Evolutionary conservation across 108 stramenopile genomes (phyloP), one percentile per base, ranked within the genome.

Genomic region (Nitzschia sp.): DNA sequence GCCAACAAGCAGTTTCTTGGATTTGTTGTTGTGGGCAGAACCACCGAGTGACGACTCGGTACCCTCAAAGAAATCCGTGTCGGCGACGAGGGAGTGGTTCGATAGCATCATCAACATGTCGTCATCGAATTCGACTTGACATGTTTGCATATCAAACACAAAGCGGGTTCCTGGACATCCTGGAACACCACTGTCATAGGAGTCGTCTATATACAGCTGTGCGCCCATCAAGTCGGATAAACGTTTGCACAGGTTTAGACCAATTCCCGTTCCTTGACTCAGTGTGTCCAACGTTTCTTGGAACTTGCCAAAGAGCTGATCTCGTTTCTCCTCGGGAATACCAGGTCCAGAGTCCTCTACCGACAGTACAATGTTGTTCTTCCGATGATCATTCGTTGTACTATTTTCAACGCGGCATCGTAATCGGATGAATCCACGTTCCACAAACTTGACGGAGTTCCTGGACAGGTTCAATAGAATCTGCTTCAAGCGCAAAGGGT

Each of bases 261-360:
- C 82, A 44, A 83, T 83, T 16, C 78, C 78, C 31, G 79, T 75
- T 31, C 79, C 79, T 65, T 80, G 79, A 16, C 52, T 75, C 9
- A 75, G 63, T 27, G 45, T 29, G 35, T 80, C 79, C 31, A 75
- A 48, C 25, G 53, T 64, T 44, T 75, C 73, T 71, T 80, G 79
- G 32, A 74, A 80, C 46, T 75, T 75, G 41, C 53, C 19, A 50
- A 80, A 80, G 9, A 80, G 27, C 21, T 66, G 32, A 8, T 58
- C 16, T 9, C 69, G 68, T 31, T 75, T 80, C 45, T 71, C 73
- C 6, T 35, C 45, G 25, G 79, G 79, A 59, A 80, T 80, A 19
- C 79, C 79, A 28, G 79, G 69, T 27, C 79, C 79, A 9, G 79
- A 80, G 59, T 80, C 79, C 52, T 80, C 79, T 13, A 80, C 73